A percentile compares a stretch with the other conserved stretches of the same genome.
These are phyloP conservation scores for Endogone sp. DNA, from an alignment of 192 early-diverging fungal genomes.

Conservation along the genomic window DNA sequence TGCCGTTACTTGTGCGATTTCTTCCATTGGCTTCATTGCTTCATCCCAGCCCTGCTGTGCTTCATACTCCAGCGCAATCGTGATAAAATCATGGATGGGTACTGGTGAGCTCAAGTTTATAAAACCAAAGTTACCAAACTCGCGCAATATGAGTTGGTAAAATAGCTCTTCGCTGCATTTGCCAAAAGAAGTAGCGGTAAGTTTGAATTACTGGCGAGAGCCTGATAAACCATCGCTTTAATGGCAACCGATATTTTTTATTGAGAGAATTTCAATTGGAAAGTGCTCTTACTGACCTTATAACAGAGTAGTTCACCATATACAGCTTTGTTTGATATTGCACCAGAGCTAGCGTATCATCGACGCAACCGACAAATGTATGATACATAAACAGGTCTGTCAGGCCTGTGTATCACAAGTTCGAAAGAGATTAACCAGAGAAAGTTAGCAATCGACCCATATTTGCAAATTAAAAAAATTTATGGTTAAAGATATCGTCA, in stretches of 20 bases:
- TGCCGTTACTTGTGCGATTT: conserved; percentile 52
- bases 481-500: no score
- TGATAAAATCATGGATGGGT: conserved; percentile 62
- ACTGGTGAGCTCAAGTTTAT: conserved; percentile 61
- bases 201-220: no score
- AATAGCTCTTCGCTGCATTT: conserved; percentile 77
- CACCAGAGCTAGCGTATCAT: conserved; percentile 74
- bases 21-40: conserved; percentile 45
- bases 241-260: no score
- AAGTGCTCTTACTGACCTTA: conserved; percentile 46
- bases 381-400: conserved; percentile 78
- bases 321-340: conserved; percentile 86
- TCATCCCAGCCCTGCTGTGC: conserved; percentile 37
- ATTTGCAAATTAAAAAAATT: no score
- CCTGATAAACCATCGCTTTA: no score
- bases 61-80: conserved; percentile 63
- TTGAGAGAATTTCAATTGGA: not conserved
- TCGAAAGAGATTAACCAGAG: not conserved
- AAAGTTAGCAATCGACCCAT: conserved; percentile 4
- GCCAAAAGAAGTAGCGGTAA: no score
- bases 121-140: conserved; percentile 88
- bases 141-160: conserved; percentile 76
- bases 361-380: conserved; percentile 86
- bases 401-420: conserved; percentile 41
- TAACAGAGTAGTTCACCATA: conserved; percentile 72